Conservation (phyloP, 257 asterid species). For the Solanum virginianum region DNA sequence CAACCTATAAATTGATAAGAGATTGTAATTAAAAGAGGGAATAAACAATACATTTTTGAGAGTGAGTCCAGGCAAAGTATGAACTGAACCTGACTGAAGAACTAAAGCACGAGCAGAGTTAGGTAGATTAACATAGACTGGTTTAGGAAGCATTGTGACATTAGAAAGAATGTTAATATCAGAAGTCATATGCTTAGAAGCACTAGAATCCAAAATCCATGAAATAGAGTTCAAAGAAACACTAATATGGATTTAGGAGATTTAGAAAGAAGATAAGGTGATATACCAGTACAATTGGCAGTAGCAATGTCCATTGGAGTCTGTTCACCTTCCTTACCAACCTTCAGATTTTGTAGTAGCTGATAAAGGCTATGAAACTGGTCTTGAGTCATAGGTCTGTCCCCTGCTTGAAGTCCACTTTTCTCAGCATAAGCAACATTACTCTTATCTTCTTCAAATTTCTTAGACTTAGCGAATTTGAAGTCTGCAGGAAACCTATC, state of each 20-base stretch:
- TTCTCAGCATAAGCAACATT: too few relatives aligned
- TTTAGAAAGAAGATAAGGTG: neutral
- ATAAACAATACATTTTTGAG: neutral
- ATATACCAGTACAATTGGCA: neutral
- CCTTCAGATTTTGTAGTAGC: neutral
- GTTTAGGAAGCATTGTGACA: neutral
- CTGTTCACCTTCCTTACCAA: neutral
- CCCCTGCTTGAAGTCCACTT: too few relatives aligned
- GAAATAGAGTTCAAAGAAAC: too few relatives aligned
- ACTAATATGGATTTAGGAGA: neutral
- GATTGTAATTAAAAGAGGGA: neutral
- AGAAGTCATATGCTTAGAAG: neutral
- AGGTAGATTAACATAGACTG: neutral
- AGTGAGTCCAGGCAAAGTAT: neutral
- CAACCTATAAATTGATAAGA: neutral
- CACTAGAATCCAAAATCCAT: neutral
- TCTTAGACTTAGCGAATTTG: neutral
- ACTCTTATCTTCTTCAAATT: neutral
- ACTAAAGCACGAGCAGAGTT: neutral
- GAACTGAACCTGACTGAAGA: neutral
- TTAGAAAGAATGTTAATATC: neutral
- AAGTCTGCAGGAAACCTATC: neutral
- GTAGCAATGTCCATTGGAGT: neutral
- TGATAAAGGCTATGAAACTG: neutral
- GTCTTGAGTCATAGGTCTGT: neutral